Evolutionary conservation across 2,329 filamentous ascomycete species (phyloP), one percentile per base, ranked within the genome.

Genomic region (Botryotinia calthae): DNA sequence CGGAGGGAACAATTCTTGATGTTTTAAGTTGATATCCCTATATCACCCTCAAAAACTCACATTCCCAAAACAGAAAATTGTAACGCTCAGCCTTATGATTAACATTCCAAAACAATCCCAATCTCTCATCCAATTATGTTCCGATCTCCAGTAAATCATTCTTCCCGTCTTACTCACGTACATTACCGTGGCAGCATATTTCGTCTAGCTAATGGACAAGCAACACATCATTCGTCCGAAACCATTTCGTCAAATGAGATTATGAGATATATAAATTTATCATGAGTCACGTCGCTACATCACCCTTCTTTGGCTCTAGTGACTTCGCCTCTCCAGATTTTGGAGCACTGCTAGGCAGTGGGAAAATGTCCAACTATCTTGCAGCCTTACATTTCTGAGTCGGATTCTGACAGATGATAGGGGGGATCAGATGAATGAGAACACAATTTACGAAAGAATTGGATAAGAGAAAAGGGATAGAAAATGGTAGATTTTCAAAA

Each of bases 301-400:
- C 56, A 51, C 34, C 6, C 56, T 42, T 34, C 9, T 40, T 62
- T 25, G 18, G 56, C 18, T 51, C 42, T 61, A 46, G 42, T 42
- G 7, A 42, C 25, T 64, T 46, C 66, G n/a, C 37, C 48, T 54
- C 40, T 34, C 40, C 56, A 14, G 14, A 22, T n/a, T 61, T 20
- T 28, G 44, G 7, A 34, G 31, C 58, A 63, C 6, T 71, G 44
- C 42, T 63, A 71, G 68, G 44, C 58, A 70, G 68, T 14, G 42
- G 12, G 20, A 68, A 37, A 31, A 44, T 28, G 9, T 22, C n/a
- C n/a, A 51, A 31, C 42, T 9, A 48, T 9, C n/a, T 48, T 34
- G 28, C 54, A 34, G 10, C 9, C 16, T 31, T 20, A 0, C 18
- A 34, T 34, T 22, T 20, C 3, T 58, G 16, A 31, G 8, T 22